phyloP scores from a whole-genome alignment of 495 filamentous ascomycete species.

The Annulohypoxylon maeteangense region DNA sequence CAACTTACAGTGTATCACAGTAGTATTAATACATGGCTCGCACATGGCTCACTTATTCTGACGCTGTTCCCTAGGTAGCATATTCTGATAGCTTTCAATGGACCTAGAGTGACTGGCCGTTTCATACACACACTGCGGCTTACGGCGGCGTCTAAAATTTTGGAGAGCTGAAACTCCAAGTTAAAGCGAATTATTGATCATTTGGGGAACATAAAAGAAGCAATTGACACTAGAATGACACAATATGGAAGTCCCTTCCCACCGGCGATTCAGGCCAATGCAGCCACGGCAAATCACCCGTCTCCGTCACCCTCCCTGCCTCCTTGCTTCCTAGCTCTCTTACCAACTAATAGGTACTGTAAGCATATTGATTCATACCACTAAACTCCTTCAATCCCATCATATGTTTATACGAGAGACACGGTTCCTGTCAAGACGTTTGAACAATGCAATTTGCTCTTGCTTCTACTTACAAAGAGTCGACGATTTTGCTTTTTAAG shows the following conservation, averaged over 20 bases:
- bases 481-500: background rate
- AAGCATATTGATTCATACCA: background rate
- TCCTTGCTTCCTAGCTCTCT: background rate
- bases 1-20: no score
- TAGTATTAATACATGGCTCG: no score
- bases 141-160: slow-evolving; percentile 14
- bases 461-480: background rate
- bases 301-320: background rate
- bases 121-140: slow-evolving; percentile 25
- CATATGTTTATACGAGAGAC: slow-evolving; percentile 12
- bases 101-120: background rate
- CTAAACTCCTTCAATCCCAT: background rate
- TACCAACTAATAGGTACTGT: background rate
- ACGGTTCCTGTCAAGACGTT: slow-evolving; percentile 4
- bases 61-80: no score
- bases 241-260: background rate
- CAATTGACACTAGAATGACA: background rate
- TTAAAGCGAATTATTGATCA: background rate
- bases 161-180: slow-evolving; percentile 1
- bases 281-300: slow-evolving; percentile 42
- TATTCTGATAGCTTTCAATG: no score
- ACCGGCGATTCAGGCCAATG: slow-evolving; percentile 9
- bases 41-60: no score
- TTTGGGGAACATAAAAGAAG: slow-evolving; percentile 22
- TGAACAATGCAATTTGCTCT: background rate